Evolutionary conservation across 192 early-diverging fungal species (phyloP), one percentile per base, ranked within the genome.

Genomic region (Coemansia sp.): DNA sequence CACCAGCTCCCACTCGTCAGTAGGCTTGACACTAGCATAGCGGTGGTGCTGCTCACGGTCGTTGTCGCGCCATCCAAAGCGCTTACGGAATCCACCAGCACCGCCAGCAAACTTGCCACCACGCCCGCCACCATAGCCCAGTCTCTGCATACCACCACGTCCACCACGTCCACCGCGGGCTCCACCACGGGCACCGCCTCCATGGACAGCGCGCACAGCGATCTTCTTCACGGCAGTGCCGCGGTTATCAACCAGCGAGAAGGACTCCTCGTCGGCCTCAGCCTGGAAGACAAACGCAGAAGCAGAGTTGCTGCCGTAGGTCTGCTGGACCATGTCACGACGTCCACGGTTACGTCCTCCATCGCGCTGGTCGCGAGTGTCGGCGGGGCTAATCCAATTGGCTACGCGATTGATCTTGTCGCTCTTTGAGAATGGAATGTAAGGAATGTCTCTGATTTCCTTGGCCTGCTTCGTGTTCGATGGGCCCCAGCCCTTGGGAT

Each of bases 391-490:
- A 64, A 91, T 91, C 95, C 96, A 98, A 86, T 98, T 94, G 64
- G 97, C 95, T 40, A 94, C 93, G 72, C 94, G 93, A 65, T 94
- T 95, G 16, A 99, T 85, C 72, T 95, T 95, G 83, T 99, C 97
- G 27, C 89, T 88, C 87, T 98, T 98, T 43, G 92, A 94, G 88
- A 92, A 99, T 40, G 95, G 95, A 41, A 93, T 90, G 79, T 96
- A 99, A 16, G 97, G 97, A 66, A 99, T 92, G 76, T 92, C 93
- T 64, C 81, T 71, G 78, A 91, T 89, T 39, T 87, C 79, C 22
- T 88, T 75, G 49, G 90, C 81, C 61, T 92, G 85, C 62, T 92
- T 88, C 55, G 86, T 75, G 36, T 81, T 71, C 4, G 87, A 76
- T 15, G 96, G 96, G 34, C 96, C 96, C 96, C 96, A 98, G 46